phyloP scores from a whole-genome alignment of 192 early-diverging fungal species.

The Powellomyces hirtus region DNA sequence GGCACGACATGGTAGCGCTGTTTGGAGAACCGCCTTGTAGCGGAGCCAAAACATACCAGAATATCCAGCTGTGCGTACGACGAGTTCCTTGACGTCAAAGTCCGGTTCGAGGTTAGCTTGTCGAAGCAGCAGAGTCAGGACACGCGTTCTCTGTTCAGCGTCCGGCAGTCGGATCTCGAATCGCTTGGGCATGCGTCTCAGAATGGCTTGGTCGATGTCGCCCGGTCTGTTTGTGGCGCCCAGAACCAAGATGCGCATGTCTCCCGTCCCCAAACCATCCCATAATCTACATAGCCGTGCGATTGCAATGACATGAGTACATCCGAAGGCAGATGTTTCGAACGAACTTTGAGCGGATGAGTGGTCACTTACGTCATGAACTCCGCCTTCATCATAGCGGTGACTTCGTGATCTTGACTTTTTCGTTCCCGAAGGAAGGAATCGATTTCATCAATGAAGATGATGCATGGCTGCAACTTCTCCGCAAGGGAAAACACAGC shows the following conservation, averaged over 20 bases:
- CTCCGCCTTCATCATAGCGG: slow-evolving; percentile 99
- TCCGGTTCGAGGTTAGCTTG: slow-evolving; percentile 60
- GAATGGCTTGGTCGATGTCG: slow-evolving; percentile 96
- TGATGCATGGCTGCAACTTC: slow-evolving; percentile 93
- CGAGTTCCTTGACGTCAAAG: slow-evolving; percentile 63
- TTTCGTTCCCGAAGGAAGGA: slow-evolving; percentile 90
- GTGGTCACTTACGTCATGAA: slow-evolving; percentile 74
- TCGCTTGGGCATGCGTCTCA: slow-evolving; percentile 96
- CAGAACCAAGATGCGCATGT: slow-evolving; percentile 60
- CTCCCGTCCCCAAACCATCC: slow-evolving; percentile 88
- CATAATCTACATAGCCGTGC: slow-evolving; percentile 74
- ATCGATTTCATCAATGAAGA: slow-evolving; percentile 99
- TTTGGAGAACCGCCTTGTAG: too few species aligned
- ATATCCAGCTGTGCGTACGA: slow-evolving; percentile 71
- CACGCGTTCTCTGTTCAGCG: slow-evolving; percentile 76
- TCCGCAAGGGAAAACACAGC: slow-evolving; percentile 91
- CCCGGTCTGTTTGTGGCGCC: slow-evolving; percentile 97
- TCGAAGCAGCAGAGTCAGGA: slow-evolving; percentile 74
- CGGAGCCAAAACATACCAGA: too few species aligned
- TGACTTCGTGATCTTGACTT: slow-evolving; percentile 92
- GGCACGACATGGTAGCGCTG: too few species aligned
- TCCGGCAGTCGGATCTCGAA: slow-evolving; percentile 85
- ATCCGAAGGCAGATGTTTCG: too few species aligned
- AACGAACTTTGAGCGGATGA: not conserved
- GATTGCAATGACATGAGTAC: too few species aligned